phyloP scores from a whole-genome alignment of 106 monocot genomes.

The Phalaenopsis aphrodite region DNA sequence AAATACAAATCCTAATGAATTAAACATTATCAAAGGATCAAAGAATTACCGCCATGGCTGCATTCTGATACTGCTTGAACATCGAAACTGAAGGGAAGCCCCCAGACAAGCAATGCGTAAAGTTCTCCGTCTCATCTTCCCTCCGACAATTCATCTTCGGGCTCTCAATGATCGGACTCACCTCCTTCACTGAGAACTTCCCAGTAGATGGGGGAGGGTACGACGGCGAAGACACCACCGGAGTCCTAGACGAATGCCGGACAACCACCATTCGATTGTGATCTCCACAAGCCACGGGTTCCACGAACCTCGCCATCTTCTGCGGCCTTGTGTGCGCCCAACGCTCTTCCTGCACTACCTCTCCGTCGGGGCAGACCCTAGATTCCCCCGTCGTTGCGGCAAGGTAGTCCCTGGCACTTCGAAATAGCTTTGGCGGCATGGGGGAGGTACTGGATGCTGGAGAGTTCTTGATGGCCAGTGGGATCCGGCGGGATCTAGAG shows the following conservation, averaged over 20 bases:
- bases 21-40: background rate
- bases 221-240: slow-evolving; percentile 17
- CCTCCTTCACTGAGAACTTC: slow-evolving; percentile 25
- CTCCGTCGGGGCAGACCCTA: slow-evolving; percentile 30
- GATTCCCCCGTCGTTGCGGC: slow-evolving; percentile 3
- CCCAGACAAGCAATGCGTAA: slow-evolving; percentile 39
- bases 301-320: slow-evolving; percentile 40
- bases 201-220: slow-evolving; percentile 26
- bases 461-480: slow-evolving; percentile 33
- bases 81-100: slow-evolving; percentile 62
- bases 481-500: slow-evolving; percentile 40
- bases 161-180: slow-evolving; percentile 48
- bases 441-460: slow-evolving; percentile 7
- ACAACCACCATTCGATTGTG: slow-evolving; percentile 38
- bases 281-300: background rate
- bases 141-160: slow-evolving; percentile 19
- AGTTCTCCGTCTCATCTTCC: slow-evolving; percentile 30
- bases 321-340: slow-evolving; percentile 22
- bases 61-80: slow-evolving; percentile 88
- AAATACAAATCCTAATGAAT: background rate
- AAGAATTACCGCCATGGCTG: slow-evolving; percentile 70
- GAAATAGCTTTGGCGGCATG: background rate
- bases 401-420: slow-evolving; percentile 12
- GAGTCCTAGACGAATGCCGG: slow-evolving; percentile 19
- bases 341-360: slow-evolving; percentile 45